phyloP scores from a whole-genome alignment of 2,329 filamentous ascomycete species.

The Aspergillus bombycis region DNA sequence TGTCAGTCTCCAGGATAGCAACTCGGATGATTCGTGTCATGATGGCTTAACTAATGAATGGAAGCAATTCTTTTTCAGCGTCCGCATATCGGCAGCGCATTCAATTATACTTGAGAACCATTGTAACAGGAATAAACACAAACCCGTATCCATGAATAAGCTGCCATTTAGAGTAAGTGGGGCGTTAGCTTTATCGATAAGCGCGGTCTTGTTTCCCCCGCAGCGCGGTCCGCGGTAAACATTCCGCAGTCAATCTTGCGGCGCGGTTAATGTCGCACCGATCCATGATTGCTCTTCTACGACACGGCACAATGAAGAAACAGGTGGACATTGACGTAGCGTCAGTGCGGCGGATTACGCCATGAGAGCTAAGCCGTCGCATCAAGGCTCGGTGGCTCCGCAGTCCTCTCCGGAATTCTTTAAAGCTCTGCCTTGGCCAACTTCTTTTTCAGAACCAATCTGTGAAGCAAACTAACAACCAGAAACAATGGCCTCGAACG shows the following conservation, averaged over 20 bases:
- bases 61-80: background rate
- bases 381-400: background rate
- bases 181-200: conserved; percentile 19
- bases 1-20: conserved; percentile 36
- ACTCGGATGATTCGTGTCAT: conserved; percentile 21
- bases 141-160: background rate
- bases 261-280: background rate
- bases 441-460: background rate
- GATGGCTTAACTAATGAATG: background rate
- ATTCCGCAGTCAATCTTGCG: background rate
- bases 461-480: background rate
- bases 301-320: background rate
- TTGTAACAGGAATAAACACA: background rate
- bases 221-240: conserved; percentile 15
- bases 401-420: background rate
- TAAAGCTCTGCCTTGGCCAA: background rate
- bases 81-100: background rate
- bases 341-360: background rate
- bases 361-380: background rate
- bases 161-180: background rate
- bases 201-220: conserved; percentile 15
- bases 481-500: conserved; percentile 16
- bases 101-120: background rate
- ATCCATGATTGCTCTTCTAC: background rate
- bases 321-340: background rate